These are phyloP conservation scores for Drosera spatulata DNA, from an alignment of 179 eudicot species.

Conservation along the genomic window DNA sequence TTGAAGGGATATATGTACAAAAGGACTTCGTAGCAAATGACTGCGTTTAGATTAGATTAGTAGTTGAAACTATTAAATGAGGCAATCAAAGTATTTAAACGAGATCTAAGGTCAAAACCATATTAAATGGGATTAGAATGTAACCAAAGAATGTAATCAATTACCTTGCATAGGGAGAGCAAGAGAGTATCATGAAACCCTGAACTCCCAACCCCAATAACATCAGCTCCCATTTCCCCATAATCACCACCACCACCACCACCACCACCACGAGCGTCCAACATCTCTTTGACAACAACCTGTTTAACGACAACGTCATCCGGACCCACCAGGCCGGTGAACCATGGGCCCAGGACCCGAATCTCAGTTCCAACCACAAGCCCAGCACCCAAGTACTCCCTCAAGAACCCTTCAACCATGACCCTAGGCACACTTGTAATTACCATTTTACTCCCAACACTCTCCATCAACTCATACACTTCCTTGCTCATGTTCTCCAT, in stretches of 20 bases:
- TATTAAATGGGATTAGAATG: no score
- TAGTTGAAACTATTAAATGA: no score
- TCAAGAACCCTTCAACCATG: constrained; percentile 76
- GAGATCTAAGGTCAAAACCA: no score
- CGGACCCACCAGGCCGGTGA: constrained; percentile 33
- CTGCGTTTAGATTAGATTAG: no score
- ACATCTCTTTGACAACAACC: constrained; percentile 34
- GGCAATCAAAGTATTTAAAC: no score
- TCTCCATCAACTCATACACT: constrained; percentile 39
- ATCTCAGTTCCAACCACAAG: constrained; percentile 61
- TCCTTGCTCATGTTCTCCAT: constrained; percentile 55
- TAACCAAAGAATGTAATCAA: no score
- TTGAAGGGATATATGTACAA: no score
- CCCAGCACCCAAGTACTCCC: constrained; percentile 60
- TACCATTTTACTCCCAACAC: constrained; percentile 29
- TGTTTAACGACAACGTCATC: constrained; percentile 45
- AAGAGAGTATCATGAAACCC: constrained; percentile 38
- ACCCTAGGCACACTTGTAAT: constrained; percentile 71
- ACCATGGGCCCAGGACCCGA: constrained; percentile 37
- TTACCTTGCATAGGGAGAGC: constrained; percentile 70
- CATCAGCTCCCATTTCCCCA: constrained; percentile 45
- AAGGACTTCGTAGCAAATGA: no score
- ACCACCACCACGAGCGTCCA: no score
- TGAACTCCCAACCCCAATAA: constrained; percentile 61
- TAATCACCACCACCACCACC: neutral